Evolutionary conservation across 176 grass and related monocot genomes (phyloP).

Genomic region (Oryza punctata): DNA sequence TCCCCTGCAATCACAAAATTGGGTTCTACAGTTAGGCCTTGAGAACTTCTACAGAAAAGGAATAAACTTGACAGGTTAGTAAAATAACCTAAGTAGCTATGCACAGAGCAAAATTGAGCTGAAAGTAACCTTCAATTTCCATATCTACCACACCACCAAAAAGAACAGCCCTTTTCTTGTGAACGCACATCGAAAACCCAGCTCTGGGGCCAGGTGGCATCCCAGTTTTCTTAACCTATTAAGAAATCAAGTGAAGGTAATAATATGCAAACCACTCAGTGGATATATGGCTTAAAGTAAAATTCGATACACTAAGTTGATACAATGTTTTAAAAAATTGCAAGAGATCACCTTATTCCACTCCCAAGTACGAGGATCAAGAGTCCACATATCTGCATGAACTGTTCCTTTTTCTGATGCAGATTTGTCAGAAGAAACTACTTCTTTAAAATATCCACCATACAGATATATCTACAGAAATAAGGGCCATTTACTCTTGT

Average conservation of each 20-base stretch:
- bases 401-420: conserved; percentile 92
- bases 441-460: conserved; percentile 98
- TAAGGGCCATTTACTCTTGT: conserved; percentile 7
- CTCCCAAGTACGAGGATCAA: conserved; percentile 96
- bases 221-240: conserved; percentile 92
- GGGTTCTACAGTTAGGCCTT: conserved; percentile 15
- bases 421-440: conserved; percentile 80
- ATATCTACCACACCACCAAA: conserved; percentile 96
- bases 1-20: conserved; percentile 68
- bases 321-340: conserved; percentile 28
- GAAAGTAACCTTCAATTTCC: conserved; percentile 84
- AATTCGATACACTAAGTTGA: conserved; percentile 11
- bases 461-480: conserved; percentile 85
- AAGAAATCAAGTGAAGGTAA: conserved; percentile 12
- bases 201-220: conserved; percentile 93
- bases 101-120: conserved; percentile 36
- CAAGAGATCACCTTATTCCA: conserved; percentile 86
- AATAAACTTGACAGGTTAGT: background rate
- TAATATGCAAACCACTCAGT: conserved; percentile 26
- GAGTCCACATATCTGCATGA: conserved; percentile 94
- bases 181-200: conserved; percentile 95
- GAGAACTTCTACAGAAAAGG: conserved; percentile 24
- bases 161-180: conserved; percentile 93
- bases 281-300: background rate
- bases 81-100: conserved; percentile 27